Evolutionary conservation across 1,284 basidiomycete genomes (phyloP).

Genomic region (Sporisorium reilianum): DNA sequence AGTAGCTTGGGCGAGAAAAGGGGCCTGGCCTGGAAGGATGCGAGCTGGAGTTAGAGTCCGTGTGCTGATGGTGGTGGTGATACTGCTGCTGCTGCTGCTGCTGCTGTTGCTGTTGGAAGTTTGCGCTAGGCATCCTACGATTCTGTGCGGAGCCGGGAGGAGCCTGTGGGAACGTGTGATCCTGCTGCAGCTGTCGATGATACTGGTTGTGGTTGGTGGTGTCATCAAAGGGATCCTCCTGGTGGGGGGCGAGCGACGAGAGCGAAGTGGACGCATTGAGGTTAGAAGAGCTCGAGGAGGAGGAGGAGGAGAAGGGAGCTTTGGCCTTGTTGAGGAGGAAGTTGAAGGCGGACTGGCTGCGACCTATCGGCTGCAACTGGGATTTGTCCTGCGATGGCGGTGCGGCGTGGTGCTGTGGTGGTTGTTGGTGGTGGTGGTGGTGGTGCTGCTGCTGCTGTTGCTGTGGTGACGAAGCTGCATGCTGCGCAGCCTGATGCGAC

Average conservation of each 20-base stretch:
- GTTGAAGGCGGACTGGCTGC: conserved; percentile 63
- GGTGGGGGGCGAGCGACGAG: conserved; percentile 40
- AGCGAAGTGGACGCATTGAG: conserved; percentile 52
- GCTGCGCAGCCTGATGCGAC: conserved; percentile 22
- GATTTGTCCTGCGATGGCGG: conserved; percentile 16
- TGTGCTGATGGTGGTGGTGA: conserved; percentile 8
- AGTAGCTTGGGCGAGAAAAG: conserved; percentile 36
- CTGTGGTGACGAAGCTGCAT: conserved; percentile 18
- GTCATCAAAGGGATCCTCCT: conserved; percentile 48
- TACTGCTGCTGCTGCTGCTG: conserved; percentile 18
- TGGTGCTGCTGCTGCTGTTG: conserved; percentile 15
- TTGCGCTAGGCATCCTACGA: conserved; percentile 23
- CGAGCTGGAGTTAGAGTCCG: conserved; percentile 15
- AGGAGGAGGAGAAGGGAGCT: conserved; percentile 56
- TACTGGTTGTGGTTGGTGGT: conserved; percentile 46
- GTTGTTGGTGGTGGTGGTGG: conserved; percentile 10
- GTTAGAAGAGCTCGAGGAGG: conserved; percentile 39
- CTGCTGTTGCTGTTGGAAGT: conserved; percentile 17
- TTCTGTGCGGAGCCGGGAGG: conserved; percentile 11
- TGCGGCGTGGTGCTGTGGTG: conserved; percentile 3
- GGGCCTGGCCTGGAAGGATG: conserved; percentile 11
- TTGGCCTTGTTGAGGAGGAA: conserved; percentile 64
- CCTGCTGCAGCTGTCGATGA: conserved; percentile 47
- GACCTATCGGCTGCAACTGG: conserved; percentile 45
- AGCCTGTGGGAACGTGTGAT: conserved; percentile 37